Evolutionary conservation across 768 basidiomycete species (phyloP).

Genomic region (Cantharellus anzutake): DNA sequence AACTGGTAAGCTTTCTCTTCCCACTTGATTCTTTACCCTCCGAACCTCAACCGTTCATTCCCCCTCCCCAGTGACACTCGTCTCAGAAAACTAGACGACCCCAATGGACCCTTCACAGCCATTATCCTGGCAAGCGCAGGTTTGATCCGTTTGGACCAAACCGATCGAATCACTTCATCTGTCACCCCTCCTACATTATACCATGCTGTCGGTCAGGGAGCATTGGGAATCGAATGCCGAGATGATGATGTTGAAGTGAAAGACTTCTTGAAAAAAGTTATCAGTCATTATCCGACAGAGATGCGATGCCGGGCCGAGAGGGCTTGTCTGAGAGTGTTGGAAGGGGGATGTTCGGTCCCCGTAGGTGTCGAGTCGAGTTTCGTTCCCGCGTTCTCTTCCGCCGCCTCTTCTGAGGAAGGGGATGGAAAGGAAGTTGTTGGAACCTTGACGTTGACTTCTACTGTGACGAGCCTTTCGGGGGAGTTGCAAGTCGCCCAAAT

Average conservation of each 20-base stretch:
- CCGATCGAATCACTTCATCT: constrained; percentile 55
- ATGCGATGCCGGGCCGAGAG: constrained; percentile 73
- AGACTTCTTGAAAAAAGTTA: constrained; percentile 34
- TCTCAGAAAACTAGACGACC: constrained; percentile 73
- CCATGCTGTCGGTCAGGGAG: constrained; percentile 89
- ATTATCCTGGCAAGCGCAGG: constrained; percentile 90
- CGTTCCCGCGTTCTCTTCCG: constrained; percentile 46
- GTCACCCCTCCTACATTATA: constrained; percentile 56
- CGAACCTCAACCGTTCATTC: constrained; percentile 1
- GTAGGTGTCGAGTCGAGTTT: constrained; percentile 42
- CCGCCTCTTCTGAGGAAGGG: constrained; percentile 73
- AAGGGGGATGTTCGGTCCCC: constrained; percentile 95
- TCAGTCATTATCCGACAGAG: constrained; percentile 61
- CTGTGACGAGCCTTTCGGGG: constrained; percentile 74
- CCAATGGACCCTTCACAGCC: constrained; percentile 61
- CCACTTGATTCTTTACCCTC: not conserved
- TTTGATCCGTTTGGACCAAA: constrained; percentile 59
- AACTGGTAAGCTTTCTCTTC: constrained; percentile 46
- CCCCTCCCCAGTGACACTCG: constrained; percentile 53
- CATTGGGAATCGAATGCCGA: constrained; percentile 73
- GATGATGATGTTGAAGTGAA: constrained; percentile 38
- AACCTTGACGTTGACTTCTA: constrained; percentile 47
- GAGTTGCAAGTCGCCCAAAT: constrained; percentile 32
- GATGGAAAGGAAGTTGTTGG: constrained; percentile 42
- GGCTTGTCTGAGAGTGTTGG: constrained; percentile 69